These are phyloP conservation scores for Neofusicoccum kwambonambiense DNA, from an alignment of 2,329 filamentous ascomycete species.

Conservation along the genomic window DNA sequence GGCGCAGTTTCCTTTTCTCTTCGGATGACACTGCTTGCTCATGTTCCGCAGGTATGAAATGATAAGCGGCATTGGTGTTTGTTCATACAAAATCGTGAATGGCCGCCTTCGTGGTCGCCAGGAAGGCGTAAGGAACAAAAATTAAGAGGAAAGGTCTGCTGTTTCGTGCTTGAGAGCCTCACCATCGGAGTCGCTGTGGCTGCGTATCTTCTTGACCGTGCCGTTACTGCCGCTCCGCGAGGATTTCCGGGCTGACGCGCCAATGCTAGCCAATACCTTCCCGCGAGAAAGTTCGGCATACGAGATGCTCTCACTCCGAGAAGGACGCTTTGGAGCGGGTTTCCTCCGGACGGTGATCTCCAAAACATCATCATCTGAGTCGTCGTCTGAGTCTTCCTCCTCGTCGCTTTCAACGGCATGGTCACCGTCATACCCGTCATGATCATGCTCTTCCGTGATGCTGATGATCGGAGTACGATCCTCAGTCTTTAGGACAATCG, in stretches of 20 bases:
- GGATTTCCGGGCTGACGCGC: conserved; percentile 28
- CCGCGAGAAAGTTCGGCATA: conserved; percentile 37
- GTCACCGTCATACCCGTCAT: conserved; percentile 39
- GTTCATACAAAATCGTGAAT: conserved; percentile 3
- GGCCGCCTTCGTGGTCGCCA: background rate
- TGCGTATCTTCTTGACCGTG: conserved; percentile 49
- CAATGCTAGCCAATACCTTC: conserved; percentile 28
- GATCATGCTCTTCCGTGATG: conserved; percentile 24
- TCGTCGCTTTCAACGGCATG: conserved; percentile 43
- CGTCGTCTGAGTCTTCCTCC: conserved; percentile 40
- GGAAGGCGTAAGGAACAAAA: background rate
- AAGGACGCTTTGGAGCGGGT: conserved; percentile 6
- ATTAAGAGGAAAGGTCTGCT: background rate
- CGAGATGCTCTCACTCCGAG: conserved; percentile 35
- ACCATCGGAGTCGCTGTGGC: conserved; percentile 16
- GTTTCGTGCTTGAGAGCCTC: conserved; percentile 8
- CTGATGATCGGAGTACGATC: background rate
- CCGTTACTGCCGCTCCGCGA: conserved; percentile 50
- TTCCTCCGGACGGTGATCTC: conserved; percentile 29
- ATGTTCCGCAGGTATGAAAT: background rate
- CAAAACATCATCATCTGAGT: conserved; percentile 38
- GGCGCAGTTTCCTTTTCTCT: background rate
- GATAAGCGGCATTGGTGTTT: background rate
- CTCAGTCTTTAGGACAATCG: background rate
- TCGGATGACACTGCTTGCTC: background rate